Evolutionary conservation across 2,329 filamentous ascomycete genomes (phyloP), one percentile per base, ranked within the genome.

Genomic region (Akanthomyces dipterigenus): DNA sequence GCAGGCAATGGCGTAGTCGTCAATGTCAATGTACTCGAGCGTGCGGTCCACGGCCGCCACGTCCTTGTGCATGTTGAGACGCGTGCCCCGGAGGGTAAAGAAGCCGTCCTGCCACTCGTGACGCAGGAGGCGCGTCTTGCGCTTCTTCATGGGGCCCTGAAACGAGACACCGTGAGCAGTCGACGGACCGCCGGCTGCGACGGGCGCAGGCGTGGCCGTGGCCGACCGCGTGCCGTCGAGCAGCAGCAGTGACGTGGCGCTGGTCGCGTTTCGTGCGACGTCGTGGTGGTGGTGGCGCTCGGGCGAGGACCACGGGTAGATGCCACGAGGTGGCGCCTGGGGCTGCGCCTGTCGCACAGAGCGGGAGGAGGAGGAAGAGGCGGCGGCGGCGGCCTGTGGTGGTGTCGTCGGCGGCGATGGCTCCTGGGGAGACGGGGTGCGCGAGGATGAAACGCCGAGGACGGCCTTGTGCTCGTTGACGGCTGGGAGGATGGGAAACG

Each of bases 101-200:
- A 93, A 95, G 67, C 91, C 88, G 72, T 96, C 90, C 70, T 92
- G 86, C 93, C 93, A 97, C 77, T 97, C 93, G 73, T 96, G 90
- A 48, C 91, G 90, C 63, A 96, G 84, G 79, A 96, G 87, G 70
- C 87, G 87, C 38, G 89, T 96, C 78, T 91, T 91, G 71, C 93
- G 90, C 81, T 96, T 96, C 81, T 91, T 93, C 86, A 99, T 96
- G 75, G 88, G 92, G 1, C 95, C 95, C 55, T 90, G 85, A 74
- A 93, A 90, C 36, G 56, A 51, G 36, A 43, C 36, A 16, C 56
- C 45, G 8, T 6, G 18, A 11, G 46, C 20, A 14, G 28, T 16
- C 12, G 26, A 18, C 22, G 11, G 6, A 58, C 80, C 77, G 55
- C 70, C 67, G 61, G 71, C 65, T 58, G 69, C 65, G 16, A 73